Evolutionary conservation across 2,329 filamentous ascomycete species (phyloP), one percentile per base, ranked within the genome.

Genomic region (Pseudophaeomoniella oleicola): DNA sequence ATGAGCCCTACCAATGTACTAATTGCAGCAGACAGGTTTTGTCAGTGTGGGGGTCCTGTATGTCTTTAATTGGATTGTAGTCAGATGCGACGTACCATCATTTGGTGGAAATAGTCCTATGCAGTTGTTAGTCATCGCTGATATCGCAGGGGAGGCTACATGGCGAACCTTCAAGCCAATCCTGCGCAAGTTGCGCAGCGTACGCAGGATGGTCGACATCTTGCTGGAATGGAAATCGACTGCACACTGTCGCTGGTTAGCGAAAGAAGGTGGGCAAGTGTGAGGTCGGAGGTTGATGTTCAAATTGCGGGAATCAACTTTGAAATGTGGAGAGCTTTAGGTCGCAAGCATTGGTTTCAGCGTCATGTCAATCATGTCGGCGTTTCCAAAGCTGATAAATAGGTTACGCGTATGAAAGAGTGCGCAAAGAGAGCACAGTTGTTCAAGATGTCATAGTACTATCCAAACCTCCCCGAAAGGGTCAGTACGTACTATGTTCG

Each of bases 141-240:
- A 47, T 29, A 32, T 6, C 5, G 13, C 16, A 27, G 6, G 15
- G 5, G 11, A 18, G 32, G 15, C n/a, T 31, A 22, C 6, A 18
- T 36, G 12, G 42, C 62, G 45, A 62, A 86, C 86, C 79, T 87
- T 93, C 55, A 94, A 54, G 38, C 90, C 90, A 57, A 93, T 75
- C 64, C 75, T 79, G 68, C 85, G 79, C 56, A 94, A 59, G 60
- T 94, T 93, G 61, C 78, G 72, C 54, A 94, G 63, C 16, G 88
- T 94, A 63, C 90, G 80, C 47, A 78, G 62, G 52, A 94, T 67
- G 42, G 85, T 94, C 69, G 90, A 96, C 90, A 98, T 98, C 59
- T 59, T 69, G 64, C 56, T 50, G 41, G 44, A 19, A 38, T 40
- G 41, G 46, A 16, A n/a, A 29, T n/a, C n/a, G n/a, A n/a, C n/a